phyloP scores from a whole-genome alignment of 2,329 filamentous ascomycete genomes.

The Fusarium tupiense region DNA sequence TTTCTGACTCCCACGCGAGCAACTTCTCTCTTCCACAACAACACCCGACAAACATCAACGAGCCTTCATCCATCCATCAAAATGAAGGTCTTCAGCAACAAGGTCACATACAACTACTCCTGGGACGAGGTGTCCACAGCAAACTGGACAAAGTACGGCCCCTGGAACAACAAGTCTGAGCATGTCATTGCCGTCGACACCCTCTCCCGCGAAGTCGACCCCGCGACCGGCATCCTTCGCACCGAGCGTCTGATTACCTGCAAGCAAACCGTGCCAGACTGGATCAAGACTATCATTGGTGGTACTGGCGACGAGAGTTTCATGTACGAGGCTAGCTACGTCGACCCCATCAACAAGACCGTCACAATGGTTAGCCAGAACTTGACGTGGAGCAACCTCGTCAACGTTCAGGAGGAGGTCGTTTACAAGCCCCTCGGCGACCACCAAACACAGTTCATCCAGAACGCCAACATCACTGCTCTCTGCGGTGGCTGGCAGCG shows the following conservation, averaged over 20 bases:
- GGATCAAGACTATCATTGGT: conserved; percentile 83
- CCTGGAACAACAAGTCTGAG: conserved; percentile 98
- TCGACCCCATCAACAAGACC: conserved; percentile 82
- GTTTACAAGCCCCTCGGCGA: conserved; percentile 74
- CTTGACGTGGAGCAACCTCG: conserved; percentile 88
- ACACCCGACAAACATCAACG: background rate
- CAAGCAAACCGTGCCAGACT: conserved; percentile 75
- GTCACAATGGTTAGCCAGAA: conserved; percentile 98
- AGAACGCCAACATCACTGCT: conserved; percentile 92
- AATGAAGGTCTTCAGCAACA: conserved; percentile 97
- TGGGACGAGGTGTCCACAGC: conserved; percentile 98
- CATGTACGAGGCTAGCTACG: conserved; percentile 95
- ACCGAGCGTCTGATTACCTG: conserved; percentile 72
- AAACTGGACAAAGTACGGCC: conserved; percentile 99
- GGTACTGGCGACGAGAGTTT: conserved; percentile 78
- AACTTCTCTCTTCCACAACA: conserved; percentile 7
- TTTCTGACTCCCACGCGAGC: conserved; percentile 31
- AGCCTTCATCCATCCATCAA: conserved; percentile 43
- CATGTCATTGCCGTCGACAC: conserved; percentile 98
- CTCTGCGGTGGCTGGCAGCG: conserved; percentile 97
- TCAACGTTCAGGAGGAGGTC: conserved; percentile 93
- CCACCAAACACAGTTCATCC: conserved; percentile 80
- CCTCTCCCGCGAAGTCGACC: conserved; percentile 72
- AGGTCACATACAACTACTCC: conserved; percentile 93
- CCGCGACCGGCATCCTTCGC: conserved; percentile 66